These are phyloP conservation scores for Epichloe amarillans DNA, from an alignment of 2,329 filamentous ascomycete species.

Conservation along the genomic window DNA sequence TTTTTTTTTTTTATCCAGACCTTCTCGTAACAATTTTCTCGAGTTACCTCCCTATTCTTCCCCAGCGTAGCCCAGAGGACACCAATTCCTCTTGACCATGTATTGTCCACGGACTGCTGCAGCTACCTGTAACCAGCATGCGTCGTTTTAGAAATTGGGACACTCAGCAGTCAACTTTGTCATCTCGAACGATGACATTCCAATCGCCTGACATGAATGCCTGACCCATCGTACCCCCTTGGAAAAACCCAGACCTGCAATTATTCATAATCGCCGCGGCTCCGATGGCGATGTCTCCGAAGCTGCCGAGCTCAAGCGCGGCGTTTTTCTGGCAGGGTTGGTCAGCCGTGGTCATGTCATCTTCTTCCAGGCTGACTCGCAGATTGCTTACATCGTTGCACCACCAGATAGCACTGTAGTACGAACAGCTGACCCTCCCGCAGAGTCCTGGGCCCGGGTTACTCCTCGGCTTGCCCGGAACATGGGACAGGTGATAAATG, in stretches of 20 bases:
- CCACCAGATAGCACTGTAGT: not conserved
- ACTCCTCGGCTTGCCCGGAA: not conserved
- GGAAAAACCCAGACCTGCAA: not conserved
- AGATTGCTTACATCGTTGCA: constrained; percentile 2
- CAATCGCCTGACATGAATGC: not conserved
- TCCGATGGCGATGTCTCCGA: not conserved
- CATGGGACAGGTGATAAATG: not conserved
- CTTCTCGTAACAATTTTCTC: no score
- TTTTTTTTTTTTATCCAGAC: no score
- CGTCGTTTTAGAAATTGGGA: no score
- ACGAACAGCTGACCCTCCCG: not conserved
- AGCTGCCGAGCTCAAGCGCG: not conserved
- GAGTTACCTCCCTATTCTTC: no score
- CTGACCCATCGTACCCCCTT: not conserved
- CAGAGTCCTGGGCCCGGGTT: not conserved
- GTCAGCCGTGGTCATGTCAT: not conserved
- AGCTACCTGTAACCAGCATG: no score
- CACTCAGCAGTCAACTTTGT: no score
- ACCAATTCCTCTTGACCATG: no score
- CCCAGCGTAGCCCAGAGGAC: no score
- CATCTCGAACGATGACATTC: constrained; percentile 1
- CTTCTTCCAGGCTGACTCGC: not conserved
- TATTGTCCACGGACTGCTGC: no score
- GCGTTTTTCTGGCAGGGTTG: not conserved
- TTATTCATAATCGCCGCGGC: not conserved